Conservation (phyloP, 2,329 filamentous ascomycete species). For the Arthroderma sp. region DNA sequence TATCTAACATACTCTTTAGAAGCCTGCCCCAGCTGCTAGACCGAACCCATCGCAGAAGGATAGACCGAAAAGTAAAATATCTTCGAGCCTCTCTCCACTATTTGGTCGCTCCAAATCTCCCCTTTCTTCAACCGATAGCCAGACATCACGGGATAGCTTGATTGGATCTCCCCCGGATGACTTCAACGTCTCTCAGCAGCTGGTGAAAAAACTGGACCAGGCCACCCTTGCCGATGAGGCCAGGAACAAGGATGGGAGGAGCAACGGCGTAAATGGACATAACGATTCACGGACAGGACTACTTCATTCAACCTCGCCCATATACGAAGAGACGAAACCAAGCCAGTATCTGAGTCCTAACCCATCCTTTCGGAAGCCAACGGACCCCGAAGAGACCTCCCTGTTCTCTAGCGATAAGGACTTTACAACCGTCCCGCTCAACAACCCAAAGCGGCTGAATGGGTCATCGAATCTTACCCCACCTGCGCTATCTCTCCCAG, state of each 20-base stretch:
- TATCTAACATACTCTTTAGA: neutral
- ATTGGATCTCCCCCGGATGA: conserved; percentile 21
- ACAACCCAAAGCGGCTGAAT: neutral
- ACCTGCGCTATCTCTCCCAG: neutral
- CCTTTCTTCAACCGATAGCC: conserved; percentile 41
- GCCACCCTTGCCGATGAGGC: neutral
- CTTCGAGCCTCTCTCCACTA: conserved; percentile 27
- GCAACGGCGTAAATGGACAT: no score
- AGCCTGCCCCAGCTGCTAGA: neutral
- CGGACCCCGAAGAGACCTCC: conserved; percentile 8
- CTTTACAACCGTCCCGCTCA: conserved; percentile 7
- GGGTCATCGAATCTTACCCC: neutral
- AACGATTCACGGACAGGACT: no score
- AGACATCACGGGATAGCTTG: conserved; percentile 37
- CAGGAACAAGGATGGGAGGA: neutral
- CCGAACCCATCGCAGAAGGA: conserved; percentile 11
- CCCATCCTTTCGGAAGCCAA: conserved; percentile 10
- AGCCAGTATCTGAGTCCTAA: neutral
- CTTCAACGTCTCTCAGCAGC: neutral
- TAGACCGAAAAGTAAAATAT: conserved; percentile 11
- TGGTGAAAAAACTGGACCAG: neutral
- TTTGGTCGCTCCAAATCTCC: conserved; percentile 31
- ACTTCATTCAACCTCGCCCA: no score
- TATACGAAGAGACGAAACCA: no score
- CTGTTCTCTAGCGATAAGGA: conserved; percentile 8